Percentiles rank a stretch among this genome's conserved stretches.
Conservation (phyloP, 1,139 yeast genomes). For the Suhomyces kunorum region DNA sequence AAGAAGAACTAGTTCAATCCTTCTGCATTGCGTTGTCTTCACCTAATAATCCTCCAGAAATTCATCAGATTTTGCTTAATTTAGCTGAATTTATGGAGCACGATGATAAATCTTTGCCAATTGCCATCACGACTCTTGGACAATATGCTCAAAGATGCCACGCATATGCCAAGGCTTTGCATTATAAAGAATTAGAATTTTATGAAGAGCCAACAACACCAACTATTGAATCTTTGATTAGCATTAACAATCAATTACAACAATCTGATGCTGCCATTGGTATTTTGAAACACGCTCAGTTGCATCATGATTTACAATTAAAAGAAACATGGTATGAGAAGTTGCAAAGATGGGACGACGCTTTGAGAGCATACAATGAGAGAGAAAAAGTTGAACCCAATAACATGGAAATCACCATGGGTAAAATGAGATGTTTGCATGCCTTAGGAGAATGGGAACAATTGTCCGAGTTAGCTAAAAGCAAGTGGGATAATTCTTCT, state of each 20-base stretch:
- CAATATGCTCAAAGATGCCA: constrained; percentile 94
- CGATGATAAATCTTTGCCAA: constrained; percentile 91
- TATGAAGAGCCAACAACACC: constrained; percentile 91
- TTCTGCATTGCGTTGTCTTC: constrained; percentile 86
- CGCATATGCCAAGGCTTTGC: constrained; percentile 96
- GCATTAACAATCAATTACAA: constrained; percentile 90
- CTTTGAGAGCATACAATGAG: constrained; percentile 82
- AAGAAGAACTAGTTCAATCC: constrained; percentile 85
- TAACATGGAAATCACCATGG: constrained; percentile 83
- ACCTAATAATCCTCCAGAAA: constrained; percentile 93
- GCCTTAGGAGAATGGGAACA: constrained; percentile 99
- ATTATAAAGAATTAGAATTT: constrained; percentile 92
- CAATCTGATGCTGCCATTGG: constrained; percentile 99
- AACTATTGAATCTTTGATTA: constrained; percentile 87
- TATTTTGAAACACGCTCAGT: constrained; percentile 90
- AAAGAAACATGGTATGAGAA: constrained; percentile 98
- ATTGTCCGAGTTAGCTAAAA: constrained; percentile 79
- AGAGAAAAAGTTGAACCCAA: constrained; percentile 60
- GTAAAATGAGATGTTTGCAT: constrained; percentile 96
- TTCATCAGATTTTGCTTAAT: constrained; percentile 83
- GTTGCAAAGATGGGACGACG: constrained; percentile 97
- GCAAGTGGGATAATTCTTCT: constrained; percentile 77
- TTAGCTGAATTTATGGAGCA: constrained; percentile 97
- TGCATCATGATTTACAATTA: constrained; percentile 86
- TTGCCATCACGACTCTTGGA: constrained; percentile 84